Percentiles rank a stretch among this genome's conserved stretches.
Conservation (phyloP, 768 basidiomycete species). For the Paxillus involutus region DNA sequence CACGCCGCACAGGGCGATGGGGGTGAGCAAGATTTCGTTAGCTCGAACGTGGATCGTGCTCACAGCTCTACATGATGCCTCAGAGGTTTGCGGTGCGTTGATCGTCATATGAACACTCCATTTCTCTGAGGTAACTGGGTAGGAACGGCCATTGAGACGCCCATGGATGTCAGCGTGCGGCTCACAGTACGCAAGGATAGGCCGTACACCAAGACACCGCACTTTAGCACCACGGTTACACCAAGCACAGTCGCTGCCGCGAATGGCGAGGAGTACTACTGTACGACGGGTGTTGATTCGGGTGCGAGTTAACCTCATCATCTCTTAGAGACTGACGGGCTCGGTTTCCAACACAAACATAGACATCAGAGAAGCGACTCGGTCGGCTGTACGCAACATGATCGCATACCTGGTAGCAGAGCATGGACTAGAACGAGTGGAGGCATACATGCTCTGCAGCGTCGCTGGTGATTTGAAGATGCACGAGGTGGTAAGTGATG, state of each 20-base stretch:
- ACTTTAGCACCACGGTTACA: slow-evolving; percentile 41
- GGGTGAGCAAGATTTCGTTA: slow-evolving; percentile 37
- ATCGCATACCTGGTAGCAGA: slow-evolving; percentile 49
- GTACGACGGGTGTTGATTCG: slow-evolving; percentile 56
- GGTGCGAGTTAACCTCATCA: slow-evolving; percentile 23
- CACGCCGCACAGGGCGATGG: slow-evolving; percentile 70
- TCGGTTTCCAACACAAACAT: background rate
- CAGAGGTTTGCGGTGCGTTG: slow-evolving; percentile 60
- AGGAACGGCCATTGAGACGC: slow-evolving; percentile 67
- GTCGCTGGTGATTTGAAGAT: slow-evolving; percentile 57
- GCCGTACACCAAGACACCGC: slow-evolving; percentile 57
- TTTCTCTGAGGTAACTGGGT: background rate
- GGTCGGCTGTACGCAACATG: slow-evolving; percentile 58
- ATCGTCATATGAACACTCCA: background rate
- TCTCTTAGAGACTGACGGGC: background rate
- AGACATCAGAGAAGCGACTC: slow-evolving; percentile 55
- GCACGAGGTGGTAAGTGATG: slow-evolving; percentile 52
- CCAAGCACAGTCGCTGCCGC: slow-evolving; percentile 10
- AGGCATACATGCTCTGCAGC: slow-evolving; percentile 63
- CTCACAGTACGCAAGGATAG: slow-evolving; percentile 58
- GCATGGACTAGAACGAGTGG: slow-evolving; percentile 42
- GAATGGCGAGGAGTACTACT: slow-evolving; percentile 43
- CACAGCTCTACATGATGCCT: background rate
- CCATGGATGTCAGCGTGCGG: slow-evolving; percentile 54
- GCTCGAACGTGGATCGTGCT: background rate